Conservation (phyloP, 1,284 basidiomycete species). For the Ceratorhiza oryzae-sativae region DNA sequence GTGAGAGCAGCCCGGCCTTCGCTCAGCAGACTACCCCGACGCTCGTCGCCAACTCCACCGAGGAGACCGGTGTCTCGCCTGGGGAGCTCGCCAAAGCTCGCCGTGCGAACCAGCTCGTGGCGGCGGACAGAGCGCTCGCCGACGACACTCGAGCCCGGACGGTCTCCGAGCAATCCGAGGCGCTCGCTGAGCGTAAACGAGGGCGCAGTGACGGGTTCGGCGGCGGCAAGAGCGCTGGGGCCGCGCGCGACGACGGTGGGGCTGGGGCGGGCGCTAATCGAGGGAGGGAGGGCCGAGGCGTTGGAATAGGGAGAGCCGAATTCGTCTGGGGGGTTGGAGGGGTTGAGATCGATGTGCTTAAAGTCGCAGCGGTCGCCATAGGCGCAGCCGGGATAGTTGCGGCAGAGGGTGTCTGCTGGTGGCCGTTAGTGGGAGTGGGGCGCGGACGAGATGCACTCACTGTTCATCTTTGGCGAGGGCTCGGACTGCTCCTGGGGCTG, state of each 20-base stretch:
- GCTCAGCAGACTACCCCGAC: slow-evolving; percentile 10
- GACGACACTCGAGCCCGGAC: slow-evolving; percentile 28
- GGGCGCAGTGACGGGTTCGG: slow-evolving; percentile 1
- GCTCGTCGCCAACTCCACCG: slow-evolving; percentile 18
- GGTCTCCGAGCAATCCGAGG: slow-evolving; percentile 29
- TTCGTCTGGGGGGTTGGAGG: slow-evolving; percentile 16
- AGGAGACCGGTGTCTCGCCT: slow-evolving; percentile 30
- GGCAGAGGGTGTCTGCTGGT: slow-evolving; percentile 31
- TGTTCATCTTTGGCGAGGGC: slow-evolving; percentile 2
- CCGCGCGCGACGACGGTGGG: slow-evolving; percentile 17
- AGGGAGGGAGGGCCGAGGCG: slow-evolving; percentile 27
- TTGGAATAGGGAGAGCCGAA: slow-evolving; percentile 33
- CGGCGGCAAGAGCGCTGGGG: slow-evolving; percentile 14
- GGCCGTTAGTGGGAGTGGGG: neutral
- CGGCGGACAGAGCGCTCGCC: slow-evolving; percentile 19
- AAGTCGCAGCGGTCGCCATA: slow-evolving; percentile 38
- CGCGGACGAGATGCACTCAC: neutral
- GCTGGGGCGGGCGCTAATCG: slow-evolving; percentile 29
- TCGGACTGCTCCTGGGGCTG: slow-evolving; percentile 12
- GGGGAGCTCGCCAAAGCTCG: slow-evolving; percentile 32
- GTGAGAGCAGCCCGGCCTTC: slow-evolving; percentile 4
- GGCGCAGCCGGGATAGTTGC: slow-evolving; percentile 35
- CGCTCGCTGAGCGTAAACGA: slow-evolving; percentile 18
- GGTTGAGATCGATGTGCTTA: slow-evolving; percentile 25
- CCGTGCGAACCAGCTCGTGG: slow-evolving; percentile 28